Percentiles rank a stretch among this genome's conserved stretches.
Evolutionary conservation across 768 basidiomycete species (phyloP).

Genomic region (Lenzites betulinus): DNA sequence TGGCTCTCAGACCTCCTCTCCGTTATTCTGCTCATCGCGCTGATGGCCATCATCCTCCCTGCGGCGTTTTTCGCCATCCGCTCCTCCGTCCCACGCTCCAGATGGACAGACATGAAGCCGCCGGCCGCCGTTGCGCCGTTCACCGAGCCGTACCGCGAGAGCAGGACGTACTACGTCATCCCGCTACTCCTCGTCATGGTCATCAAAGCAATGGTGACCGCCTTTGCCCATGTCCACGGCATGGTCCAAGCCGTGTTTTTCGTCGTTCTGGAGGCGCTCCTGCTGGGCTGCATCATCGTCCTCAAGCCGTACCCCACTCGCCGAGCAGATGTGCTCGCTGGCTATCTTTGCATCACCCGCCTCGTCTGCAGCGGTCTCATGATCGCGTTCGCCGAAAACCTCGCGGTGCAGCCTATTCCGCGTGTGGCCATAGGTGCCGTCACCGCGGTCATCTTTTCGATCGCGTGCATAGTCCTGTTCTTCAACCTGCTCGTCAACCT

Average conservation of each 20-base stretch:
- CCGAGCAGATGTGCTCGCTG: conserved; percentile 69
- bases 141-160: conserved; percentile 64
- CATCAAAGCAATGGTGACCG: conserved; percentile 72
- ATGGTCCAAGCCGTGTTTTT: conserved; percentile 69
- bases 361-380: conserved; percentile 69
- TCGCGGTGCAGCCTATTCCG: conserved; percentile 72
- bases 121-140: conserved; percentile 52
- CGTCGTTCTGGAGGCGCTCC: conserved; percentile 64
- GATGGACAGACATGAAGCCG: conserved; percentile 6
- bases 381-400: conserved; percentile 72
- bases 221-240: conserved; percentile 60
- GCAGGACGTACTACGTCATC: conserved; percentile 69
- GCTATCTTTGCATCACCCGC: conserved; percentile 66
- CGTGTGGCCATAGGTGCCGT: conserved; percentile 81
- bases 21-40: conserved; percentile 60
- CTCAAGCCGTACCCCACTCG: conserved; percentile 67
- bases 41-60: conserved; percentile 49
- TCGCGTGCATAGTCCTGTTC: conserved; percentile 69
- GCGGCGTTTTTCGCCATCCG: conserved; percentile 50
- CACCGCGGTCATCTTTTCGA: conserved; percentile 67
- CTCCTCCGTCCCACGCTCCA: conserved; percentile 29
- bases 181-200: conserved; percentile 58
- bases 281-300: conserved; percentile 52
- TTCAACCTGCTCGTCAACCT: conserved; percentile 47
- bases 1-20: conserved; percentile 85